A percentile compares a stretch with the other conserved stretches of the same genome.
Evolutionary conservation across 2,329 filamentous ascomycete genomes (phyloP).

Genomic region (Diaporthe capsici): DNA sequence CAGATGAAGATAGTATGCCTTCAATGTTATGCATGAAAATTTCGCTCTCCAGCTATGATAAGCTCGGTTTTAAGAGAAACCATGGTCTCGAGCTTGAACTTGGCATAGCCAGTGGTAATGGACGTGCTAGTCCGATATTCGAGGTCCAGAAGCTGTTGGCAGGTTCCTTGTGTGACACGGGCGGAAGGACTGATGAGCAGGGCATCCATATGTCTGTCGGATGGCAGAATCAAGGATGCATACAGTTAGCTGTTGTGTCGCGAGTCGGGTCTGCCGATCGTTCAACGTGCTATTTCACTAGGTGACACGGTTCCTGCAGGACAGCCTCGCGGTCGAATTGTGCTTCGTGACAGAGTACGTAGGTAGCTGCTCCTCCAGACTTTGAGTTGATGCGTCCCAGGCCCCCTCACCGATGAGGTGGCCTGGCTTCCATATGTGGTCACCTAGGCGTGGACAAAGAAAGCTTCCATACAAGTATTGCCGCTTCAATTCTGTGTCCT

Average conservation of each 20-base stretch:
- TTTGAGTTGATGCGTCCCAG: not conserved
- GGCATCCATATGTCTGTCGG: not conserved
- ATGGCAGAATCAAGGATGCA: not conserved
- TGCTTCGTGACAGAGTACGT: not conserved
- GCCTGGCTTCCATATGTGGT: not conserved
- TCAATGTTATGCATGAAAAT: no score
- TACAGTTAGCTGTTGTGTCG: not conserved
- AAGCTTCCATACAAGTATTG: not conserved
- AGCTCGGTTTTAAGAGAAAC: no score
- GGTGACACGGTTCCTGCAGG: not conserved
- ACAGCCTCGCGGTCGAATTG: not conserved
- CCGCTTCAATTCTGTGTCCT: not conserved
- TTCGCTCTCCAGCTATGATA: no score
- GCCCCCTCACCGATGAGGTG: not conserved
- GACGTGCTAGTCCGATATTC: no score
- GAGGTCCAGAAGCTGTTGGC: not conserved
- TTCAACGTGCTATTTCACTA: not conserved
- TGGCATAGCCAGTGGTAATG: no score
- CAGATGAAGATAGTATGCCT: no score
- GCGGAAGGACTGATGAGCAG: accelerated
- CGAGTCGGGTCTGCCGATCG: not conserved
- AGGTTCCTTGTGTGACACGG: not conserved
- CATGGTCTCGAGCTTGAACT: no score
- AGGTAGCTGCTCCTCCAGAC: not conserved
- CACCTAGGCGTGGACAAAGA: no score